Conservation (phyloP, 2,329 filamentous ascomycete species). For the Lojkania enalia region DNA sequence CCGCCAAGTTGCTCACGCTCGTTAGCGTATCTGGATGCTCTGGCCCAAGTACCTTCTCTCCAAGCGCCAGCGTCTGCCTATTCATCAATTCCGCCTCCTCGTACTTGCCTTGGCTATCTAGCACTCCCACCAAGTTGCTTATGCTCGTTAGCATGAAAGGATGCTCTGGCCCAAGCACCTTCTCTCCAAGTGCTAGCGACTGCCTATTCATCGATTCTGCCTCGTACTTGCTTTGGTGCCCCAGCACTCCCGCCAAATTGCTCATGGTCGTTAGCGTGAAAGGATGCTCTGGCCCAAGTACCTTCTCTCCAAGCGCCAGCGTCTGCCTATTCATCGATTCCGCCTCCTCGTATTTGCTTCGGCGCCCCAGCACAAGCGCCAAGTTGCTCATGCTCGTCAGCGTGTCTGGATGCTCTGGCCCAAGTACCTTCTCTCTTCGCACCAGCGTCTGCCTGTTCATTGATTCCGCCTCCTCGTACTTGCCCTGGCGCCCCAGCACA, state of each 20-base stretch:
- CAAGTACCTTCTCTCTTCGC: conserved; percentile 6
- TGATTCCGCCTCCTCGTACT: conserved; percentile 9
- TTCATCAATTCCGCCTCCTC: conserved; percentile 15
- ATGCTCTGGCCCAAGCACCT: conserved; percentile 7
- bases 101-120: conserved; percentile 2
- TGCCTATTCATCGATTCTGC: conserved; percentile 3
- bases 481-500: not conserved
- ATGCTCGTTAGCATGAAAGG: conserved; percentile 4
- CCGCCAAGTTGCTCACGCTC: not conserved
- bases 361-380: not conserved
- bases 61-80: conserved; percentile 2
- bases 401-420: conserved; percentile 4
- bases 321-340: conserved; percentile 4
- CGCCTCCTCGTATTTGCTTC: conserved; percentile 3
- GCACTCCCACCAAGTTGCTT: not conserved
- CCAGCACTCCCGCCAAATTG: not conserved
- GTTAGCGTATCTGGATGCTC: conserved; percentile 1
- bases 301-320: conserved; percentile 5
- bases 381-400: conserved; percentile 6
- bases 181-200: conserved; percentile 9
- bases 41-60: conserved; percentile 4
- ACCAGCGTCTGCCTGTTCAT: conserved; percentile 6
- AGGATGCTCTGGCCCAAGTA: conserved; percentile 8
- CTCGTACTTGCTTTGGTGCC: not conserved
- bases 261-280: conserved; percentile 5